Conservation (phyloP, 768 basidiomycete species). For the Mycena chlorophos region DNA sequence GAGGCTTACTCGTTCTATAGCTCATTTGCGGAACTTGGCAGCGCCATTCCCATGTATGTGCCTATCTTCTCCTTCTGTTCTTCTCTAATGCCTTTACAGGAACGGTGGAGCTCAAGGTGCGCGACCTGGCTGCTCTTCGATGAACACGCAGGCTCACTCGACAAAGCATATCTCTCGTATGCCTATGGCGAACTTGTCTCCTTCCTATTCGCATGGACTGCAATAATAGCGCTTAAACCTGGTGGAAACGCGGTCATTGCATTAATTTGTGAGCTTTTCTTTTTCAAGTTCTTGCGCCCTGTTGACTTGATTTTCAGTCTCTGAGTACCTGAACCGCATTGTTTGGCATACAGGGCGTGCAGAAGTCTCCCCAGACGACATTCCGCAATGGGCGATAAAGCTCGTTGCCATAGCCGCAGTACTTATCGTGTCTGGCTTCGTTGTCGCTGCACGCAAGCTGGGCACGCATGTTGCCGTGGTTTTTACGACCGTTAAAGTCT, state of each 20-base stretch:
- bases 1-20: too few species aligned
- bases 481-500: slow-evolving; percentile 86
- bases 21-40: slow-evolving; percentile 90
- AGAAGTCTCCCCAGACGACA: slow-evolving; percentile 71
- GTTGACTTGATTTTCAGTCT: too few species aligned
- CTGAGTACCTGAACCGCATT: slow-evolving; percentile 90
- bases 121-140: too few species aligned
- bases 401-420: slow-evolving; percentile 78
- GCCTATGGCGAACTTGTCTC: slow-evolving; percentile 85
- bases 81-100: too few species aligned
- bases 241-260: slow-evolving; percentile 82
- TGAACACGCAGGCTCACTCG: too few species aligned
- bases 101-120: slow-evolving; percentile 69
- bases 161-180: slow-evolving; percentile 87
- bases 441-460: slow-evolving; percentile 72
- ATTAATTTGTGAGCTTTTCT: too few species aligned
- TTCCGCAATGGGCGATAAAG: slow-evolving; percentile 92
- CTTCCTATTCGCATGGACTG: slow-evolving; percentile 94
- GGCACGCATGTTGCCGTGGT: slow-evolving; percentile 82
- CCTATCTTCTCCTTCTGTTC: too few species aligned
- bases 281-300: too few species aligned
- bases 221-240: slow-evolving; percentile 85
- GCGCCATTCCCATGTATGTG: slow-evolving; percentile 85
- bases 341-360: slow-evolving; percentile 74
- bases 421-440: slow-evolving; percentile 69